A percentile compares a stretch with the other conserved stretches of the same genome.
Evolutionary conservation across 345 rosid species (phyloP).

Genomic region (Salix brachista): DNA sequence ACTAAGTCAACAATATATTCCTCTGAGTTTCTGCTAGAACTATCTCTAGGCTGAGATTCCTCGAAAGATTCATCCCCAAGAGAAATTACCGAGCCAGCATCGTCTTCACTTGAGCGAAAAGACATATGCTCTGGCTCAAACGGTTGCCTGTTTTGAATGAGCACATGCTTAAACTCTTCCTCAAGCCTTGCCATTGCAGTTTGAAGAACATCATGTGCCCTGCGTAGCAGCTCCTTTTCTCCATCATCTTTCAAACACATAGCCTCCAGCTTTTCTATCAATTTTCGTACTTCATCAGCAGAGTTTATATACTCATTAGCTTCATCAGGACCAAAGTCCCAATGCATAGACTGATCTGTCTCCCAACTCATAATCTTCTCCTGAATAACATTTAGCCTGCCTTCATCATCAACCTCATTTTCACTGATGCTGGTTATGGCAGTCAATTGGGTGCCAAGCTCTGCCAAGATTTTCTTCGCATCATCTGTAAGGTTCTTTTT

Average conservation of each 20-base stretch:
- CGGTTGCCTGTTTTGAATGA: conserved; percentile 58
- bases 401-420: conserved; percentile 33
- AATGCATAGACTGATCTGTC: conserved; percentile 67
- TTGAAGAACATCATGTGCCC: conserved; percentile 76
- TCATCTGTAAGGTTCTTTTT: conserved; percentile 52
- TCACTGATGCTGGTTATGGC: conserved; percentile 32
- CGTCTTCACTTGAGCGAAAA: conserved; percentile 68
- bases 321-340: conserved; percentile 60
- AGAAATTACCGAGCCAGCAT: conserved; percentile 48
- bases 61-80: conserved; percentile 62
- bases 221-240: conserved; percentile 42
- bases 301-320: conserved; percentile 49
- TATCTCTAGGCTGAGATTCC: conserved; percentile 48
- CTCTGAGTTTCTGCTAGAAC: conserved; percentile 48
- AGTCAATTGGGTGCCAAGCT: conserved; percentile 58
- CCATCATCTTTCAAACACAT: conserved; percentile 22
- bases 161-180: conserved; percentile 73
- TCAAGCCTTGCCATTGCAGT: conserved; percentile 82
- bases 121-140: conserved; percentile 65
- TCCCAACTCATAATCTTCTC: conserved; percentile 70
- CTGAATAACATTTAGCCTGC: conserved; percentile 43
- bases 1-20: conserved; percentile 66
- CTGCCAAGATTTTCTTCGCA: conserved; percentile 52
- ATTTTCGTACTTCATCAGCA: conserved; percentile 46
- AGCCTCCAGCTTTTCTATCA: conserved; percentile 54